Conservation (phyloP, 2,329 filamentous ascomycete genomes). For the Zasmidium cellare region DNA sequence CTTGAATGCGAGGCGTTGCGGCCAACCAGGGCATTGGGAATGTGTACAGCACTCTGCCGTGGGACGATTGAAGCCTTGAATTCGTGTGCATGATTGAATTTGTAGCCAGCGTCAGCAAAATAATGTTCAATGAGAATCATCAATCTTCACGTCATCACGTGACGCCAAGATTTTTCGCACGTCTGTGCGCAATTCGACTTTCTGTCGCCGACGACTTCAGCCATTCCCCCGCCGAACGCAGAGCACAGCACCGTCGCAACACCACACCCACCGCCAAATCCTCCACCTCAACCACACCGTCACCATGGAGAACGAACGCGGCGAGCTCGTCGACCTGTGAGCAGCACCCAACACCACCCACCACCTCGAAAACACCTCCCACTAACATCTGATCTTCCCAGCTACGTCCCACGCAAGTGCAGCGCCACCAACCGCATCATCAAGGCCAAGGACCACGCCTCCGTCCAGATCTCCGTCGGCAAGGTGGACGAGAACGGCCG, state of each 20-base stretch:
- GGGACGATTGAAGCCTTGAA: constrained; percentile 4
- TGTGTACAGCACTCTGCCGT: constrained; percentile 18
- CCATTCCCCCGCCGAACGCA: not conserved
- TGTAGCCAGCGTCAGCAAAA: constrained; percentile 10
- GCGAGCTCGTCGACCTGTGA: constrained; percentile 99
- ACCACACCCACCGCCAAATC: constrained; percentile 4
- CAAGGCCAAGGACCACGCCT: constrained; percentile 99
- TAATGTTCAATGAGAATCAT: constrained; percentile 8
- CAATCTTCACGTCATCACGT: not conserved
- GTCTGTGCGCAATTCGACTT: constrained; percentile 3
- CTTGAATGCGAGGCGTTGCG: constrained; percentile 12
- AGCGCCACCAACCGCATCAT: constrained; percentile 99
- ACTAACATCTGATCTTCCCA: constrained; percentile 43
- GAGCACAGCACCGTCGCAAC: not conserved
- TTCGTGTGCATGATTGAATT: constrained; percentile 19
- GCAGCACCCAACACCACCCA: constrained; percentile 37
- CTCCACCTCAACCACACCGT: constrained; percentile 15
- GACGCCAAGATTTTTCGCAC: constrained; percentile 7
- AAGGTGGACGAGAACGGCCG: constrained; percentile 99
- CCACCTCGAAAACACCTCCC: not conserved
- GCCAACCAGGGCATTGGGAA: constrained; percentile 6
- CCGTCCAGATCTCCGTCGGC: constrained; percentile 93
- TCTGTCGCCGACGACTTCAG: too few species aligned
- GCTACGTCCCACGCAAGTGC: constrained; percentile 99
- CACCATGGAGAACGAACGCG: constrained; percentile 99